These are phyloP conservation scores for Teratosphaeria pseudoeucalypti DNA, from an alignment of 2,329 filamentous ascomycete species.

Conservation along the genomic window DNA sequence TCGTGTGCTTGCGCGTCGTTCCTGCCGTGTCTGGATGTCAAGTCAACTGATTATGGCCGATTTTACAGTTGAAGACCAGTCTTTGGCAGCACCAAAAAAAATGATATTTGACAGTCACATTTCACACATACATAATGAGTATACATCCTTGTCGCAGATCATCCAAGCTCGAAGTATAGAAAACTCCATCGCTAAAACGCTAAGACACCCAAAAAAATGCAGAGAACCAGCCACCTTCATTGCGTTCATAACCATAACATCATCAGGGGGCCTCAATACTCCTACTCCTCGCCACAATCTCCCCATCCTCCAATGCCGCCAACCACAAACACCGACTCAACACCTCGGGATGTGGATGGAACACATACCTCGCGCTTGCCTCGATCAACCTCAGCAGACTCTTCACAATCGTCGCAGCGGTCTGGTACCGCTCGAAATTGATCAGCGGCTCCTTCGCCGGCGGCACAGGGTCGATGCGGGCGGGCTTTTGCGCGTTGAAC, in stretches of 20 bases:
- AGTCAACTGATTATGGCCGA: too few species aligned
- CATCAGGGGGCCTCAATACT: constrained; percentile 14
- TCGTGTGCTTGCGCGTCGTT: neutral
- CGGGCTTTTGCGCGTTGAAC: constrained; percentile 69
- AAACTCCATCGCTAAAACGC: neutral
- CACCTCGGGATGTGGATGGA: constrained; percentile 64
- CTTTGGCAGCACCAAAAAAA: too few species aligned
- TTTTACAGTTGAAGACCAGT: too few species aligned
- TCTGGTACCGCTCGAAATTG: constrained; percentile 75
- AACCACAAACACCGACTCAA: constrained; percentile 80
- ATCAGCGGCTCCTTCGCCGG: constrained; percentile 52
- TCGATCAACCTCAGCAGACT: constrained; percentile 69
- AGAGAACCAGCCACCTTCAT: neutral
- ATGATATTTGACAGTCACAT: neutral
- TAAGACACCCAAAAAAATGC: neutral
- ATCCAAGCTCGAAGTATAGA: neutral
- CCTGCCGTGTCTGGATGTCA: neutral
- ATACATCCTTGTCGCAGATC: neutral
- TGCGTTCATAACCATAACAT: neutral
- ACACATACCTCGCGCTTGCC: constrained; percentile 63
- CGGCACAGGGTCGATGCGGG: constrained; percentile 49
- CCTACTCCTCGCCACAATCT: constrained; percentile 42
- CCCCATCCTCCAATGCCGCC: constrained; percentile 63
- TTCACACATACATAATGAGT: neutral
- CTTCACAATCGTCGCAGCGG: constrained; percentile 67